These are phyloP conservation scores for Chlamydomonas sp. DNA, from an alignment of 139 green algal species.

Conservation along the genomic window DNA sequence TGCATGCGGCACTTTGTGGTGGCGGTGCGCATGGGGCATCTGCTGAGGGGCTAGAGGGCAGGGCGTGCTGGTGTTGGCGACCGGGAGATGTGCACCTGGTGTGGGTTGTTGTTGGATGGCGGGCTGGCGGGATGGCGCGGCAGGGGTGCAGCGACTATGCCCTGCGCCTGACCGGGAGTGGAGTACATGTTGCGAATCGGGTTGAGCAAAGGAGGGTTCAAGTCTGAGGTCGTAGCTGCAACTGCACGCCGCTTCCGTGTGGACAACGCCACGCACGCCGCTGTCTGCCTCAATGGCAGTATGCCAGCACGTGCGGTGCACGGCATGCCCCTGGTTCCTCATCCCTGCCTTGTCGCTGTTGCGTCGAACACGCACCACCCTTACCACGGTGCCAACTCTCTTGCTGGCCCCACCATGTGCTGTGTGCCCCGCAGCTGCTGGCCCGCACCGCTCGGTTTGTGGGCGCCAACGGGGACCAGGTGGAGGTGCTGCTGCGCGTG, in stretches of 20 bases:
- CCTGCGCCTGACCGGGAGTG: too few relatives aligned
- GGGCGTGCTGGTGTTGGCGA: too few relatives aligned
- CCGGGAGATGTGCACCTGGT: too few relatives aligned
- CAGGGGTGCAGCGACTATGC: too few relatives aligned
- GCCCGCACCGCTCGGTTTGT: constrained; percentile 80
- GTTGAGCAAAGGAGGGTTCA: too few relatives aligned
- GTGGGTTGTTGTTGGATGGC: too few relatives aligned
- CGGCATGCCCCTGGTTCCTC: not conserved
- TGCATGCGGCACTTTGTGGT: too few relatives aligned
- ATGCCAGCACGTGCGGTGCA: not conserved
- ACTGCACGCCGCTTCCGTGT: not conserved
- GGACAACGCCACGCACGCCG: not conserved
- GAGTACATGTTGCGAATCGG: too few relatives aligned
- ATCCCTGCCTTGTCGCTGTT: not conserved
- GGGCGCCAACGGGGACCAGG: constrained; percentile 61
- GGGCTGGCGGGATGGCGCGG: too few relatives aligned
- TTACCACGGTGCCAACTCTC: not conserved
- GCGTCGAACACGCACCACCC: not conserved
- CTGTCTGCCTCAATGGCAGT: too few relatives aligned
- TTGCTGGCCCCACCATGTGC: not conserved
- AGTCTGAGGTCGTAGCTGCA: not conserved
- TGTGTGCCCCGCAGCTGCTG: constrained; percentile 61
- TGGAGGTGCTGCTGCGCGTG: constrained; percentile 80
- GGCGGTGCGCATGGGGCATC: too few relatives aligned
- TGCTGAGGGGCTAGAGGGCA: too few relatives aligned